Percentiles rank a stretch among this genome's conserved stretches.
phyloP scores from a whole-genome alignment of 1,284 basidiomycete genomes.

The Irpex sp. region DNA sequence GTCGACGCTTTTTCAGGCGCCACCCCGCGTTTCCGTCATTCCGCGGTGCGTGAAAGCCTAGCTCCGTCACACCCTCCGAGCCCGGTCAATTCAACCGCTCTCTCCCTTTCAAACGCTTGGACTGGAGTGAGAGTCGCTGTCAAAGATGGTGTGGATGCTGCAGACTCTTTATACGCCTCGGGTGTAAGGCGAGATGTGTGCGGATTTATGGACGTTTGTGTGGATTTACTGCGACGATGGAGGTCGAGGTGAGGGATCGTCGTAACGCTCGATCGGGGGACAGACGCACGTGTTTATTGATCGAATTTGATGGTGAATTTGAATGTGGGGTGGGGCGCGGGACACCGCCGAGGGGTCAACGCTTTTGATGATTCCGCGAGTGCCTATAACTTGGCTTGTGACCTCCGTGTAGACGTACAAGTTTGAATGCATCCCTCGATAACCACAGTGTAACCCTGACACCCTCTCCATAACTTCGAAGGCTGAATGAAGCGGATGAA shows the following conservation, averaged over 20 bases:
- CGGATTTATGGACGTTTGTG: background rate
- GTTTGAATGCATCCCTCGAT: too few relatives aligned
- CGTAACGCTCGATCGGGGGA: background rate
- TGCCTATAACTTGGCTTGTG: too few relatives aligned
- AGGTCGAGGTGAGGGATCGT: background rate
- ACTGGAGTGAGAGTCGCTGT: background rate
- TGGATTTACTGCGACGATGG: background rate
- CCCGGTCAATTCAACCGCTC: background rate
- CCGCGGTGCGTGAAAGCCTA: background rate
- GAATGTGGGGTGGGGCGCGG: background rate
- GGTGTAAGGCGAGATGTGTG: background rate
- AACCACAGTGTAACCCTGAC: too few relatives aligned
- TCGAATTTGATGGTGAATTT: constrained; percentile 1
- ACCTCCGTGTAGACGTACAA: too few relatives aligned
- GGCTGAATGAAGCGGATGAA: too few relatives aligned
- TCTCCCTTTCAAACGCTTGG: background rate
- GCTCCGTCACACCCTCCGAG: too few relatives aligned
- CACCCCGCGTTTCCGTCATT: constrained; percentile 2
- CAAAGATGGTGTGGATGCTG: background rate
- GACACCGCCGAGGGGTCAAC: background rate
- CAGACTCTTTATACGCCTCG: background rate
- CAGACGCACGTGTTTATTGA: background rate
- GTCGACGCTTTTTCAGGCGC: background rate
- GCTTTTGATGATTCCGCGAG: too few relatives aligned
- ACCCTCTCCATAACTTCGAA: too few relatives aligned